These are phyloP conservation scores for Suillus brevipes DNA, from an alignment of 768 basidiomycete species.

Conservation along the genomic window DNA sequence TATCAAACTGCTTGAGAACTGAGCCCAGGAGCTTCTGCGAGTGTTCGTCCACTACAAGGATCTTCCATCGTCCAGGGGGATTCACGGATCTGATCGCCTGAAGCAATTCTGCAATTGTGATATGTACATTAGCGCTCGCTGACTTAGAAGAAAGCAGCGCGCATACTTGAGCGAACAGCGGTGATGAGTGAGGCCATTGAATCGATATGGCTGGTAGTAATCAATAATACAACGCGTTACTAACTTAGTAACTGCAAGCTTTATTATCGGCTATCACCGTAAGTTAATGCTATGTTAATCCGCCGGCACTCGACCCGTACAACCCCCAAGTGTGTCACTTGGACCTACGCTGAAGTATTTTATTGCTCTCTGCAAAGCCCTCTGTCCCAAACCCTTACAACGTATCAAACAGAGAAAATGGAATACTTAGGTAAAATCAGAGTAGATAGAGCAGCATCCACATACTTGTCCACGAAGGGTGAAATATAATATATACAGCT, in stretches of 20 bases:
- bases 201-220: conserved; percentile 27
- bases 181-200: conserved; percentile 48
- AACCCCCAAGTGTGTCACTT: background rate
- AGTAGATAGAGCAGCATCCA: conserved; percentile 12
- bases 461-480: conserved; percentile 15
- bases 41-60: conserved; percentile 93
- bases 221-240: background rate
- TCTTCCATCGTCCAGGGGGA: conserved; percentile 92
- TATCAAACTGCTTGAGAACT: conserved; percentile 91
- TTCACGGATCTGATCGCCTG: conserved; percentile 85
- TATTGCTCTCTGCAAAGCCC: background rate
- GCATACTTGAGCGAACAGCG: conserved; percentile 47
- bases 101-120: conserved; percentile 64
- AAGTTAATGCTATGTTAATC: background rate
- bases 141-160: background rate
- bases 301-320: background rate
- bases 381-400: background rate
- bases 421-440: background rate
- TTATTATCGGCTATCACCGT: conserved; percentile 17
- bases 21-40: conserved; percentile 81
- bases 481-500: conserved; percentile 23
- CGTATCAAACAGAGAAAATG: conserved; percentile 10
- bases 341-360: background rate
- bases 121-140: conserved; percentile 1
- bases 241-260: background rate